Evolutionary conservation across 1,284 basidiomycete genomes (phyloP), one percentile per base, ranked within the genome.

Genomic region (Vanrija humicola): DNA sequence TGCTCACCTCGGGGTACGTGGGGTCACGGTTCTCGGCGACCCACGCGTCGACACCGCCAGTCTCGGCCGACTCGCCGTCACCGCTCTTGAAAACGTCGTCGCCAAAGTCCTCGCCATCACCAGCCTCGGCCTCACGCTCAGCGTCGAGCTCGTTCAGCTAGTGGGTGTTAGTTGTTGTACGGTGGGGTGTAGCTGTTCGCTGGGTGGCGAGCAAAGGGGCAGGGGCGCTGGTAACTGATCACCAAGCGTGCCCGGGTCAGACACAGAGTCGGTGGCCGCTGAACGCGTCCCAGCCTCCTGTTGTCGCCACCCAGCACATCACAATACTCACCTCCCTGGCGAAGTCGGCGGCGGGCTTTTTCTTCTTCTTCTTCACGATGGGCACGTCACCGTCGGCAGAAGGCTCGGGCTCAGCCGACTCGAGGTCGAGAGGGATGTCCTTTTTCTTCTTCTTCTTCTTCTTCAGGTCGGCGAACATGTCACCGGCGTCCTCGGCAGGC

Each of bases 11-110:
- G 53, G 84, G 84, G 76, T 98, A 98, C 23, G 86, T 88, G 72
- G 98, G 96, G 77, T 98, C 95, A 43, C 95, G 85, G 75, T 95
- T 91, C 61, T 87, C 90, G 67, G 86, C 85, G 39, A 96, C 82
- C 96, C 96, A 93, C 56, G 78, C 71, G 64, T 81, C 79, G 26
- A 62, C 25, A 46, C 89, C 69, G 60, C 77, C 65, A 50, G 66
- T 52, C 49, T 69, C 71, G 14, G 51, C 60, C 6, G 52, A 81
- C 2, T 72, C 81, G 55, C 38, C 59, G 39, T 84, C 87, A 57
- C 86, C 86, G 26, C 86, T 75, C 43, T 73, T 69, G 68, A 93
- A 93, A 3, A 88, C 83, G 78, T 94, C 88, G 9, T 92, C 90
- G 4, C 34, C 34, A 6, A 91, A 81, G 51, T 91, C 88, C 12